A percentile compares a stretch with the other conserved stretches of the same genome.
Conservation (phyloP, 1,284 basidiomycete genomes). For the Jaminaea rosea region DNA sequence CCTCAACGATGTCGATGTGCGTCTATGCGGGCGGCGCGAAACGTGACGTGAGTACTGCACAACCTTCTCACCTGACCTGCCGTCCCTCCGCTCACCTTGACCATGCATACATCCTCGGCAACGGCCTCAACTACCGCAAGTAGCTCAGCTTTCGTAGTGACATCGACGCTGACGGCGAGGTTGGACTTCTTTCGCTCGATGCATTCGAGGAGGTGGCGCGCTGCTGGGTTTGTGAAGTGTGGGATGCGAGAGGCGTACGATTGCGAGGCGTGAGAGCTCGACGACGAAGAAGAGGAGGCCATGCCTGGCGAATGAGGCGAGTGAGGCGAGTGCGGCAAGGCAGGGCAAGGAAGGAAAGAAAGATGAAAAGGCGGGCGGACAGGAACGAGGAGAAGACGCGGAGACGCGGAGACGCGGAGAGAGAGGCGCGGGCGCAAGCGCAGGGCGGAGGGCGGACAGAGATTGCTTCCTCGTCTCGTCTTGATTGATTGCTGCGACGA, state of each 20-base stretch:
- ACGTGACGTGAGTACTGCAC: background rate
- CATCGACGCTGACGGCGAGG: constrained; percentile 90
- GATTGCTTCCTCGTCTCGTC: too few species aligned
- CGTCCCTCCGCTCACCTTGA: constrained; percentile 57
- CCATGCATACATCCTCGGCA: constrained; percentile 78
- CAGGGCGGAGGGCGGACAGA: too few species aligned
- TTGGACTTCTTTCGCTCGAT: constrained; percentile 85
- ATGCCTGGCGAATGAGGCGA: too few species aligned
- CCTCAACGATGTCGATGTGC: constrained; percentile 56
- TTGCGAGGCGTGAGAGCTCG: too few species aligned
- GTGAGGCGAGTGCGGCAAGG: too few species aligned
- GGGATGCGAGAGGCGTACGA: constrained; percentile 32
- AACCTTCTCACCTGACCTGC: background rate
- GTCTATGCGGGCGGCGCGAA: constrained; percentile 57
- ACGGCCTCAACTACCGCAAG: constrained; percentile 78
- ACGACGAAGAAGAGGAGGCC: too few species aligned
- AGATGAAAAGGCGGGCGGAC: too few species aligned
- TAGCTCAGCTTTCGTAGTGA: constrained; percentile 70
- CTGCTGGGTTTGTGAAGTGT: constrained; percentile 32
- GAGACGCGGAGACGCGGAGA: too few species aligned
- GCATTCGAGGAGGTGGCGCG: constrained; percentile 58
- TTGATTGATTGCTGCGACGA: too few species aligned
- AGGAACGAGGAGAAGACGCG: too few species aligned
- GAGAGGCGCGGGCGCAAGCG: too few species aligned
- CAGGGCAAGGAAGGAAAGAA: too few species aligned